phyloP scores from a whole-genome alignment of 2,329 filamentous ascomycete genomes.

The Fusarium verrucosum region DNA sequence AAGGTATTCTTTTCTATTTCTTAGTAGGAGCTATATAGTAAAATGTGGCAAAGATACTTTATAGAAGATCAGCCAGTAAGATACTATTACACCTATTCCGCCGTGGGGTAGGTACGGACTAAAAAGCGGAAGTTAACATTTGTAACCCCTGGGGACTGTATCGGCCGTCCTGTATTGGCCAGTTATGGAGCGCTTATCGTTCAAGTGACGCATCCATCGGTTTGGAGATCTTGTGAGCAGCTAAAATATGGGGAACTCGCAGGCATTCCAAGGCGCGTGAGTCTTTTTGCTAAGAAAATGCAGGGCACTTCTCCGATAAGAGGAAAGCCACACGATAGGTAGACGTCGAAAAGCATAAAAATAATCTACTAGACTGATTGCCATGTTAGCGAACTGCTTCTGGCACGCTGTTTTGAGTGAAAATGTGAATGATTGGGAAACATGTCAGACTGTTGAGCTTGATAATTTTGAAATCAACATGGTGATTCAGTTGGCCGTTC shows the following conservation, averaged over 20 bases:
- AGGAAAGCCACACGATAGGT: too few relatives aligned
- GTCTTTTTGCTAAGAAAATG: constrained; percentile 12
- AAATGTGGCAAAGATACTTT: too few relatives aligned
- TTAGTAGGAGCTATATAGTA: too few relatives aligned
- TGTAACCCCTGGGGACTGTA: too few relatives aligned
- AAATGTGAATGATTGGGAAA: constrained; percentile 14
- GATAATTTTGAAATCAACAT: constrained; percentile 68
- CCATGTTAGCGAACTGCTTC: constrained; percentile 39
- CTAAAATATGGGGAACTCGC: constrained; percentile 38
- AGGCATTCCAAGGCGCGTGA: constrained; percentile 23
- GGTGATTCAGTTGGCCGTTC: constrained; percentile 72
- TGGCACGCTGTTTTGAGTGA: background rate
- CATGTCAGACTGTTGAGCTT: constrained; percentile 72
- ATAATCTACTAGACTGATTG: constrained; percentile 24
- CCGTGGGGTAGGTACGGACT: too few relatives aligned
- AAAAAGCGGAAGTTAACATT: too few relatives aligned
- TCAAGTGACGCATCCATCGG: constrained; percentile 38
- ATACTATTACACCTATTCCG: too few relatives aligned
- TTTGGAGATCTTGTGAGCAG: constrained; percentile 41
- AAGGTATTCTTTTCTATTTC: too few relatives aligned
- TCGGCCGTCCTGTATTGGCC: constrained; percentile 39
- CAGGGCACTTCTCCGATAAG: constrained; percentile 17
- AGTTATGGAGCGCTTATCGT: constrained; percentile 37
- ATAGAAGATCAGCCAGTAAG: too few relatives aligned
- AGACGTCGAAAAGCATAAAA: constrained; percentile 6